Evolutionary conservation across 805 yeast genomes (phyloP).

Genomic region (Pichia paraexigua): DNA sequence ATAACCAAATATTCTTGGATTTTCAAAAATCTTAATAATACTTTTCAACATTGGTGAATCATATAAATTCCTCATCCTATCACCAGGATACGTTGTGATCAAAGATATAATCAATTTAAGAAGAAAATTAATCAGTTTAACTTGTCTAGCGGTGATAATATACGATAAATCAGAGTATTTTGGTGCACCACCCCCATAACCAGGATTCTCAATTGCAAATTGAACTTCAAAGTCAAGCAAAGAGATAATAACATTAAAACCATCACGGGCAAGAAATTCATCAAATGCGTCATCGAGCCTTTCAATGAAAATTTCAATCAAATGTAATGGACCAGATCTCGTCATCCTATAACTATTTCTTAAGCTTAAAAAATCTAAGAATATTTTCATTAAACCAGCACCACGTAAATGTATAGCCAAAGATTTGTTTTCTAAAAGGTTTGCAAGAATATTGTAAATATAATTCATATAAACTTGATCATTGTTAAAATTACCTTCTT

Average conservation of each 20-base stretch:
- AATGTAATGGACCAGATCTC: slow-evolving; percentile 54
- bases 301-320: slow-evolving; percentile 40
- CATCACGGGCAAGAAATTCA: slow-evolving; percentile 58
- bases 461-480: slow-evolving; percentile 26
- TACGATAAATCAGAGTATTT: slow-evolving; percentile 44
- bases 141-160: slow-evolving; percentile 50
- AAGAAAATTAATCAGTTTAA: slow-evolving; percentile 48
- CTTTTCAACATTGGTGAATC: slow-evolving; percentile 72
- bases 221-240: slow-evolving; percentile 57
- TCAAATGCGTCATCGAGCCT: slow-evolving; percentile 44
- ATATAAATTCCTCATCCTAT: slow-evolving; percentile 72
- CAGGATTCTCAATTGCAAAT: slow-evolving; percentile 53
- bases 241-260: slow-evolving; percentile 54
- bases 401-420: slow-evolving; percentile 51
- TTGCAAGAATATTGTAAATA: slow-evolving; percentile 55
- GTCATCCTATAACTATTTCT: slow-evolving; percentile 47
- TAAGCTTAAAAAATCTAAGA: slow-evolving; percentile 52
- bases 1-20: slow-evolving; percentile 60
- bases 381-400: slow-evolving; percentile 67
- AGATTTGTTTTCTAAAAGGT: slow-evolving; percentile 48
- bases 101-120: slow-evolving; percentile 57
- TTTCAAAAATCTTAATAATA: slow-evolving; percentile 47
- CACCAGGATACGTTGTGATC: slow-evolving; percentile 71
- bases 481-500: slow-evolving; percentile 23
- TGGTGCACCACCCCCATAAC: slow-evolving; percentile 45